Evolutionary conservation across 331 rosid species (phyloP).

Genomic region (Telfairia occidentalis): DNA sequence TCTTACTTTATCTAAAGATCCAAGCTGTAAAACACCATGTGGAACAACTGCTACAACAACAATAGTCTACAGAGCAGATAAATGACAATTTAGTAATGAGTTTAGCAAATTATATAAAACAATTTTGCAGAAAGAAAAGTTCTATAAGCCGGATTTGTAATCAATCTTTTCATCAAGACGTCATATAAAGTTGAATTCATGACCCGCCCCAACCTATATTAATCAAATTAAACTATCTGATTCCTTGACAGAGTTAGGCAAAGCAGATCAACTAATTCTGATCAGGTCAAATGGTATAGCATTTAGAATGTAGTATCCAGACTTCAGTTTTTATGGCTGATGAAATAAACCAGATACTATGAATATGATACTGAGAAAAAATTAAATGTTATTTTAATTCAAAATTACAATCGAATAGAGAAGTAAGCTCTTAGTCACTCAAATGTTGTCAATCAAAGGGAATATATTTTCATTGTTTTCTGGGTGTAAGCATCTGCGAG

Average conservation of each 20-base stretch:
- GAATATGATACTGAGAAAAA: neutral
- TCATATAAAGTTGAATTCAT: neutral
- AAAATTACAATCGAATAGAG: neutral
- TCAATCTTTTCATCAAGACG: neutral
- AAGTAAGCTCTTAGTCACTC: neutral
- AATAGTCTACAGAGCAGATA: constrained; percentile 51
- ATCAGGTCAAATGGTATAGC: neutral
- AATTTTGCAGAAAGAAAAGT: neutral
- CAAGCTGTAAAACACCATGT: constrained; percentile 90
- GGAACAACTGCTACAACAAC: constrained; percentile 64
- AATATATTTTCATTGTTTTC: neutral
- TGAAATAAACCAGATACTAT: neutral
- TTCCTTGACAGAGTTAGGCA: neutral
- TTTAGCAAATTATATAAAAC: neutral
- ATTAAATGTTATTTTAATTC: neutral
- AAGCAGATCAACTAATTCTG: neutral
- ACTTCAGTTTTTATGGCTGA: neutral
- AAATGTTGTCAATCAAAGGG: neutral
- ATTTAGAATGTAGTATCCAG: neutral
- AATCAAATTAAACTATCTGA: neutral
- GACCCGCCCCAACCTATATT: neutral
- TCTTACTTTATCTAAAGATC: constrained; percentile 66
- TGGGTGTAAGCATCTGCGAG: neutral
- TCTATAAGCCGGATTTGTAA: neutral
- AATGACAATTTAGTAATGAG: constrained; percentile 1